A percentile compares a stretch with the other conserved stretches of the same genome.
phyloP scores from a whole-genome alignment of 2,329 filamentous ascomycete genomes.

The Colletotrichum lentis region DNA sequence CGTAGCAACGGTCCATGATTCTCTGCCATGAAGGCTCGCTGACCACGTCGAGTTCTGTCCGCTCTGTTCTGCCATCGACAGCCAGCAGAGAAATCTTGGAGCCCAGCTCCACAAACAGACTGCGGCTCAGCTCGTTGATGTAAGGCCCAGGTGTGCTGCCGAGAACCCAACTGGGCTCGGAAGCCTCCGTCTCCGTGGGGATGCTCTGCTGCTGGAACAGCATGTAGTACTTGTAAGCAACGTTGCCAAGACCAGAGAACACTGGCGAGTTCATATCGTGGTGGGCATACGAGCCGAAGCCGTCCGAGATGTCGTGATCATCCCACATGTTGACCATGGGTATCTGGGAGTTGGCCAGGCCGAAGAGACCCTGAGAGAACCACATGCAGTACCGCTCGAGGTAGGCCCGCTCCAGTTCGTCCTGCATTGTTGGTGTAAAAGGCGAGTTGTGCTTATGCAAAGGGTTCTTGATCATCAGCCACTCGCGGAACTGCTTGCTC shows the following conservation, averaged over 20 bases:
- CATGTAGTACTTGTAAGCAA: conserved; percentile 99
- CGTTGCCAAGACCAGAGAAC: conserved; percentile 85
- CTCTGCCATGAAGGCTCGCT: conserved; percentile 83
- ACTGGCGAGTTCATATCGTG: conserved; percentile 91
- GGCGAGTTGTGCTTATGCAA: conserved; percentile 79
- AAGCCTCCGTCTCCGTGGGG: conserved; percentile 77
- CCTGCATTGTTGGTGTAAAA: conserved; percentile 83
- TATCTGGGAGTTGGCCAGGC: conserved; percentile 92
- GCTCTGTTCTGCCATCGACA: conserved; percentile 89
- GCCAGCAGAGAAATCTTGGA: conserved; percentile 82
- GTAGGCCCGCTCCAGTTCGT: conserved; percentile 89
- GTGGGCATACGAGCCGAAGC: conserved; percentile 91
- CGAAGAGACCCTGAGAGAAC: conserved; percentile 95
- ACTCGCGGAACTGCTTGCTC: conserved; percentile 79
- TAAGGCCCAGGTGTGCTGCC: conserved; percentile 85
- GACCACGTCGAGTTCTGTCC: conserved; percentile 83
- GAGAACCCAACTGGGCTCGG: conserved; percentile 91
- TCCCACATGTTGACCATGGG: conserved; percentile 99
- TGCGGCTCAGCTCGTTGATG: conserved; percentile 85
- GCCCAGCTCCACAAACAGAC: conserved; percentile 84
- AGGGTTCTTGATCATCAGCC: conserved; percentile 83
- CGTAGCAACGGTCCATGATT: conserved; percentile 85
- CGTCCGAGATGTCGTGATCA: conserved; percentile 91
- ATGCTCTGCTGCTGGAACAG: conserved; percentile 97
- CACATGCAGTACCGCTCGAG: conserved; percentile 88